A percentile compares a stretch with the other conserved stretches of the same genome.
Evolutionary conservation across 192 early-diverging fungal species (phyloP).

Genomic region (Coemansia sp.): DNA sequence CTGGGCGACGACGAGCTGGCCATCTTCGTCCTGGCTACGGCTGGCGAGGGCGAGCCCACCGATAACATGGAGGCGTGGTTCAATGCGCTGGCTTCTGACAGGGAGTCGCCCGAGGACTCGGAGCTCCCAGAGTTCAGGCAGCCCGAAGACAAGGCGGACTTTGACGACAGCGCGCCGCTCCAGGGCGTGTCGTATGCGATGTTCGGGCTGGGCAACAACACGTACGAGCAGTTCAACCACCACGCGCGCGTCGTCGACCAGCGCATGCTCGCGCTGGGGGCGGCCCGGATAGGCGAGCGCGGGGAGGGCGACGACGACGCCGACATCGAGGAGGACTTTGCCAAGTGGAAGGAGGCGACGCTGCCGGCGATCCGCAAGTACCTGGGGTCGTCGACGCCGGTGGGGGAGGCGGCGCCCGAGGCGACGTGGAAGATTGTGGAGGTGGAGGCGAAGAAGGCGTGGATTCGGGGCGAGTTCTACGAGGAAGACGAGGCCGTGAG

Average conservation of each 20-base stretch:
- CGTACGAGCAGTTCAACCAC: conserved; percentile 75
- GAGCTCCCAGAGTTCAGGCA: conserved; percentile 58
- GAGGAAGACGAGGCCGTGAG: conserved; percentile 18
- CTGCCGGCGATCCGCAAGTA: conserved; percentile 73
- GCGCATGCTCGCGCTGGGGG: conserved; percentile 70
- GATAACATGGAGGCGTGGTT: conserved; percentile 96
- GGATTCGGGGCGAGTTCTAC: conserved; percentile 40
- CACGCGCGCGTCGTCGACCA: conserved; percentile 71
- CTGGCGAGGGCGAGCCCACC: conserved; percentile 96
- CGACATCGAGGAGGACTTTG: conserved; percentile 94
- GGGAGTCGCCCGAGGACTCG: conserved; percentile 63
- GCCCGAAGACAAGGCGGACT: conserved; percentile 70
- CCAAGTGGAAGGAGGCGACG: conserved; percentile 89
- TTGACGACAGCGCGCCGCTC: conserved; percentile 75
- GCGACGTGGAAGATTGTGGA: conserved; percentile 58
- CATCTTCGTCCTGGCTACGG: conserved; percentile 94
- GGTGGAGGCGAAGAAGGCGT: conserved; percentile 51
- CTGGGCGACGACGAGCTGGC: conserved; percentile 65
- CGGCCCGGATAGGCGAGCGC: conserved; percentile 65
- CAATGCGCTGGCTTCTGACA: conserved; percentile 69
- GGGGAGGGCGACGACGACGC: conserved; percentile 98
- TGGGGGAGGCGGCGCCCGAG: conserved; percentile 4
- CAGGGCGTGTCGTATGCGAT: conserved; percentile 50
- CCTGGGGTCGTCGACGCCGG: conserved; percentile 56
- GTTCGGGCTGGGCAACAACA: conserved; percentile 58